phyloP scores from a whole-genome alignment of 176 grass and related monocot species.

The Panicum miliaceum region DNA sequence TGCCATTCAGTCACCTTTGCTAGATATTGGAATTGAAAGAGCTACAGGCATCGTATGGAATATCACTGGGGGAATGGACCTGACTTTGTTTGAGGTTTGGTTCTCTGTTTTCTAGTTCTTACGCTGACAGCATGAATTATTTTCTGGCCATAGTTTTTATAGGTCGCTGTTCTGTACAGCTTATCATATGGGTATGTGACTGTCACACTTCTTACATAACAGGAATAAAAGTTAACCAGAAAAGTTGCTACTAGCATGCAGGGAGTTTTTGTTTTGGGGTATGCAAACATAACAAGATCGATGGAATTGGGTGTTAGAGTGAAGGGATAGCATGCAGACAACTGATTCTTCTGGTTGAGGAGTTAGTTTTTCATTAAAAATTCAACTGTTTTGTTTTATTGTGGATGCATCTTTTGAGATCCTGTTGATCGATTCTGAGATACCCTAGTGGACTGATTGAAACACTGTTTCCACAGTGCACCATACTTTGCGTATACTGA shows the following conservation, averaged over 20 bases:
- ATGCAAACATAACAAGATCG: constrained; percentile 4
- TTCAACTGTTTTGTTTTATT: constrained; percentile 31
- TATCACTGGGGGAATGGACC: constrained; percentile 82
- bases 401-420: constrained; percentile 6
- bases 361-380: constrained; percentile 17
- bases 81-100: constrained; percentile 87
- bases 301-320: constrained; percentile 11
- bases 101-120: constrained; percentile 36
- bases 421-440: constrained; percentile 20
- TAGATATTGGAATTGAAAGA: constrained; percentile 96
- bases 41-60: constrained; percentile 97
- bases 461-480: not conserved
- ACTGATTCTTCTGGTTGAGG: constrained; percentile 11
- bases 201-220: not conserved
- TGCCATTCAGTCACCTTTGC: constrained; percentile 87
- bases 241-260: constrained; percentile 3
- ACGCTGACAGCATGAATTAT: constrained; percentile 19
- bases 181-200: constrained; percentile 3
- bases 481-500: not conserved
- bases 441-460: not conserved
- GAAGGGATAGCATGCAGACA: constrained; percentile 7
- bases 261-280: constrained; percentile 9
- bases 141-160: constrained; percentile 14
- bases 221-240: not conserved
- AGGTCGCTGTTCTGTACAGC: not conserved